Base-by-base conservation (phyloP, 495 filamentous ascomycete species). In the Barbatosphaeria neglecta region DNA sequence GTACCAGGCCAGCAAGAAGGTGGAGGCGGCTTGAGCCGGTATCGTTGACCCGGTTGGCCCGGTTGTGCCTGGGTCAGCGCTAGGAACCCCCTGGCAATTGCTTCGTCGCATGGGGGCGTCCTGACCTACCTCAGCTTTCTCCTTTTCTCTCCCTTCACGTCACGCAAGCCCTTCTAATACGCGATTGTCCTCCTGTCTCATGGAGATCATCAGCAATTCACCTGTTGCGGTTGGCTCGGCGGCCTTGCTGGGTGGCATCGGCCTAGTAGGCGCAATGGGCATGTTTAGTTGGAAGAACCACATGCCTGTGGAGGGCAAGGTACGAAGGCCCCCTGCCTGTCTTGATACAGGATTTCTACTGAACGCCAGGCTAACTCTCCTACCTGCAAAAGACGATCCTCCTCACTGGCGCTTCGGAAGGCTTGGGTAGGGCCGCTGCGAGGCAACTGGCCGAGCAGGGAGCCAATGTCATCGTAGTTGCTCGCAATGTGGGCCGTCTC, bases 371-470 rank as follows among this genome's bases (percentile, higher is more conserved):
- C 51, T 52, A 44, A 54, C 31, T 11, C 5, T 19, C 7, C 35
- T 37, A 37, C 13, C 28, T 16, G 2, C 7, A 1, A 17, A 47
- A 90, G 87, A 92, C 86, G 5, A 75, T 92, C 47, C 65, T 97
- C 19, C 70, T 98, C 45, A 98, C 92, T 11, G 92, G 92, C 33
- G 90, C 81, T 44, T 97, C 93, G 1, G 84, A 95, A 59, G 92
- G 92, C 42, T 86, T 95, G 84, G 92, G 92, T 50, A 77, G 74
- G 55, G 77, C 74, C 48, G 76, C 83, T 16, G 90, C 81, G 4
- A 69, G 75, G 18, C 74, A 86, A 46, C 75, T 97, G 17, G 76
- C 92, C 4, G 63, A 68, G 45, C 92, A 87, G 70, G 92, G 92
- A 50, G 93, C 93, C 42, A 83, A 87, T 60, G 63, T 98, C 15